Conservation (phyloP, 345 rosid genomes). For the Heritiera littoralis region DNA sequence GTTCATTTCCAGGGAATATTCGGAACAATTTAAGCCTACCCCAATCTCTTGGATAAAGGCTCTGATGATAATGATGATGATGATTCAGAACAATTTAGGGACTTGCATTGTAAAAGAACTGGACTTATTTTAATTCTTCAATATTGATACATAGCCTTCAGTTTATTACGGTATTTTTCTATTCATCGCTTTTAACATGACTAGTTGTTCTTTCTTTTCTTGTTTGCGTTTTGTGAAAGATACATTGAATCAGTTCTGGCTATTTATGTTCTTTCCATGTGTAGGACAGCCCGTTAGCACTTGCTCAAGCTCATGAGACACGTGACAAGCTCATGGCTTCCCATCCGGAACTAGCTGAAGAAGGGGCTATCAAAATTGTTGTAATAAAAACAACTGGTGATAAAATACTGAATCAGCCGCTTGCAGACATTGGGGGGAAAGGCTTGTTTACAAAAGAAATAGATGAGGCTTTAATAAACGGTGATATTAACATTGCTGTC, state of each 20-base stretch:
- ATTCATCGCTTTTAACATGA: not conserved
- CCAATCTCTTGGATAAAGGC: too few relatives aligned
- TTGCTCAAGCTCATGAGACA: slow-evolving; percentile 98
- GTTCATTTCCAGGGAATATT: not conserved
- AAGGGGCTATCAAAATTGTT: slow-evolving; percentile 90
- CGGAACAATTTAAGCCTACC: not conserved
- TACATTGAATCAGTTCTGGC: slow-evolving; percentile 19
- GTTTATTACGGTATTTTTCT: not conserved
- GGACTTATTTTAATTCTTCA: not conserved
- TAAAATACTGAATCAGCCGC: slow-evolving; percentile 84
- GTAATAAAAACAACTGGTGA: slow-evolving; percentile 97
- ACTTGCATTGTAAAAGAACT: not conserved
- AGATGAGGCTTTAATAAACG: slow-evolving; percentile 81
- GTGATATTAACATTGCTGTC: slow-evolving; percentile 93
- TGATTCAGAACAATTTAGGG: not conserved
- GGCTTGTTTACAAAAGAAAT: slow-evolving; percentile 97
- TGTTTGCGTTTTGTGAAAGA: not conserved
- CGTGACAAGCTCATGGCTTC: slow-evolving; percentile 67
- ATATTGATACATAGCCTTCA: not conserved
- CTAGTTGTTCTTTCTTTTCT: not conserved
- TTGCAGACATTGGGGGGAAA: slow-evolving; percentile 98
- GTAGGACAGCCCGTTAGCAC: slow-evolving; percentile 87
- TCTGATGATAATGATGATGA: too few relatives aligned
- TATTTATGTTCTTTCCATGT: slow-evolving; percentile 35
- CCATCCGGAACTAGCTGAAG: slow-evolving; percentile 78